Base-by-base conservation (phyloP, 2,329 filamentous ascomycete species). In the Exophiala mesophila region DNA sequence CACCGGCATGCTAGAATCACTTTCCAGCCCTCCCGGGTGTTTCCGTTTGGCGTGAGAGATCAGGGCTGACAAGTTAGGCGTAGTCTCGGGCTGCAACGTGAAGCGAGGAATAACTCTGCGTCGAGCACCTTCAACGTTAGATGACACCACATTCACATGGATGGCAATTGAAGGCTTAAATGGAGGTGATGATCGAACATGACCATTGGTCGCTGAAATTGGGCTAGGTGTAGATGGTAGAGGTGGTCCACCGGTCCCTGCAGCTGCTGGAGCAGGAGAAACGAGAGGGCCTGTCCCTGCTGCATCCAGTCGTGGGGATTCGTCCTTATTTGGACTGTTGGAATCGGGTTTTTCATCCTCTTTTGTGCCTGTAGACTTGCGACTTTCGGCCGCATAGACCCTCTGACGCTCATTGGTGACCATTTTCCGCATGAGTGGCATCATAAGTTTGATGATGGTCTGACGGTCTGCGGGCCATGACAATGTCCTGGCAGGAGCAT, bases 331-430 rank as follows among this genome's bases (percentile, higher is more conserved):
- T 4, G 34, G 17, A 19, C 23, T 12, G 3, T 29, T 23, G n/a
- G 39, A 39, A 12, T 39, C 33, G n/a, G 34, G 36, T 28, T 44
- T 36, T n/a, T 40, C 21, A 2, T 39, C 26, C 4, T 30, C 36
- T 16, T 37, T 44, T 8, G 30, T 46, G 4, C 45, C 60, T 3
- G 67, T 67, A 8, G 68, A 68, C 49, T 73, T 77, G 29, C 75
- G 65, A 1, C 71, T 74, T 56, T 76, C 72, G 20, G 76, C 70
- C 1, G 75, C 75, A 57, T 78, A 78, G 54, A 73, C 66, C 26
- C 75, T 64, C 54, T 79, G 75, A 17, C 75, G 65, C 56, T 78
- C 76, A 45, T 79, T 79, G 12, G 74, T 78, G 9, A 78, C 74
- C 73, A 78, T 77, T 17, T 75, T 65, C 43, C 75, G 61, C 45